Evolutionary conservation across 2,329 filamentous ascomycete genomes (phyloP), one percentile per base, ranked within the genome.

Genomic region (Talaromyces sp.): DNA sequence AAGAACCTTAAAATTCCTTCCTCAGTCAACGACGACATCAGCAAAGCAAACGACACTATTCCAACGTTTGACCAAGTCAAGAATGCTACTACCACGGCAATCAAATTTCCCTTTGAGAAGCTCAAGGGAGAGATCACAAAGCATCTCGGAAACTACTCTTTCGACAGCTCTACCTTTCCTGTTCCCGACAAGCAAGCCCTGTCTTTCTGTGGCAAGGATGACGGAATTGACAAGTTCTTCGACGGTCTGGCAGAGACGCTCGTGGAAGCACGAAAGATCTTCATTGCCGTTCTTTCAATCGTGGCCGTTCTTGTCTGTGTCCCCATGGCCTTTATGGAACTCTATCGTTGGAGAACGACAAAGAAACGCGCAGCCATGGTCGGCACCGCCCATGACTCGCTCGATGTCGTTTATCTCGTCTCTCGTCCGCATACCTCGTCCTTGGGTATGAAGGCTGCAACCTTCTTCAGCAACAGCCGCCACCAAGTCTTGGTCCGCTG

Each of bases 361-460:
- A 85, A 88, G 73, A 80, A 88, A 66, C 87, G 88, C 62, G 85
- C 90, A 25, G 79, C 82, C 60, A 80, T 92, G 33, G 83, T 96
- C 67, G 80, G 84, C 66, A 81, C 88, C 60, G 84, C 85, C 32
- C 87, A 87, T 71, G 92, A 98, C 70, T 84, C 89, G 0, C 87
- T 96, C 82, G 93, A 98, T 72, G 87, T 93, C 39, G 85, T 96
- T 49, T 96, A 97, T 76, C 89, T 97, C 66, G 87, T 89, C 33
- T 93, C 91, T 36, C 86, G 92, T 25, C 92, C 93, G 1, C 86
- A 88, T 68, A 91, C 92, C 0, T 85, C 91, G 1, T 82, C 82
- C 1, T 78, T 84, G 30, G 93, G 93, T 47, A 84, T 96, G 72
- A 88, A 84, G 75, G 68, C 90, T 22, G 85, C 90, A 7, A 83